phyloP scores from a whole-genome alignment of 345 rosid genomes.

The Raphanus raphanistrum region DNA sequence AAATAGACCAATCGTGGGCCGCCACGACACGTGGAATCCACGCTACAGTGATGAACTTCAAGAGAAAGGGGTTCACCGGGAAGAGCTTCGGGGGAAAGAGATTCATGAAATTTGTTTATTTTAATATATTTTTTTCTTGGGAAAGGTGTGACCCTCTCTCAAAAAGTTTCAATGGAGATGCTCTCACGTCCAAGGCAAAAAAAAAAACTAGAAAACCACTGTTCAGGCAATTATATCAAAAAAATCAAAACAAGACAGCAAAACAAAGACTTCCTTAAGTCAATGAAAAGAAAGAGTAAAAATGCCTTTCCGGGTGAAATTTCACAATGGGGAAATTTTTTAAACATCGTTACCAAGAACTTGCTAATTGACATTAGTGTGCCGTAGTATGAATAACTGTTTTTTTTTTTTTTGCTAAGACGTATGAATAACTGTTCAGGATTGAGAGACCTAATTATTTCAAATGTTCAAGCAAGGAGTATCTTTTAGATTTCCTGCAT shows the following conservation, averaged over 20 bases:
- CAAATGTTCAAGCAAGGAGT: not conserved
- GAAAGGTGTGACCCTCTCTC: no score
- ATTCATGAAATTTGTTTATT: no score
- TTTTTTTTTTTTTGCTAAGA: no score
- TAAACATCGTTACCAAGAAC: not conserved
- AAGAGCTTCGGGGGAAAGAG: no score
- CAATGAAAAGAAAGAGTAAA: slow-evolving; percentile 4
- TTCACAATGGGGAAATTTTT: not conserved
- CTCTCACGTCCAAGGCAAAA: no score
- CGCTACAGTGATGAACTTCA: no score
- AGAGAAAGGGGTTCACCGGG: no score
- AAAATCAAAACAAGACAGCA: not conserved
- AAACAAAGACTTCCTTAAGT: not conserved
- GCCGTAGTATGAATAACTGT: not conserved
- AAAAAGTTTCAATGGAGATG: no score
- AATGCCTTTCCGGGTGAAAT: not conserved
- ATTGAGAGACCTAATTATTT: not conserved
- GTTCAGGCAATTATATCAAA: not conserved
- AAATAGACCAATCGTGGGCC: no score
- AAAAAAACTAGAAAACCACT: no score
- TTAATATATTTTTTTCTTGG: no score
- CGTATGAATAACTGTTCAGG: not conserved
- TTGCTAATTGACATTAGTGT: not conserved
- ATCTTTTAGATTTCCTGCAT: not conserved
- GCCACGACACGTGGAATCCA: no score